Conservation (phyloP, 2,329 filamentous ascomycete species). For the Byssochlamys sp. region DNA sequence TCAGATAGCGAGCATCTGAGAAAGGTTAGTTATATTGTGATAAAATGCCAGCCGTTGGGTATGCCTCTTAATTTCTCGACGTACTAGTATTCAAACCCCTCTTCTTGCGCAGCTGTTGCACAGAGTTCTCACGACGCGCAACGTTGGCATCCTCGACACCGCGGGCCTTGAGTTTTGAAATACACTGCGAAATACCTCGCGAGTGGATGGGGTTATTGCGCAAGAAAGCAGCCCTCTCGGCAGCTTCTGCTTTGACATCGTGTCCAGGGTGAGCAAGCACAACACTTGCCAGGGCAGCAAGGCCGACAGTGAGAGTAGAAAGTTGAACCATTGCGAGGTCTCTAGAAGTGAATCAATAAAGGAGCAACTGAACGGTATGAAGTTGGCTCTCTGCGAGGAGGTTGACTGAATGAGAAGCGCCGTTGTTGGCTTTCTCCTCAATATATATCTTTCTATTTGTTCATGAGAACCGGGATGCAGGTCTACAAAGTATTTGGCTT, state of each 20-base stretch:
- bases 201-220: conserved; percentile 28
- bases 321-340: conserved; percentile 11
- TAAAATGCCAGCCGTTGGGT: neutral
- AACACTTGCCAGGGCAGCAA: conserved; percentile 17
- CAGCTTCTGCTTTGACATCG: conserved; percentile 40
- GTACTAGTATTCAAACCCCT: conserved; percentile 24
- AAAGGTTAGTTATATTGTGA: neutral
- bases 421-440: neutral
- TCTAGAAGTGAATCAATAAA: no score
- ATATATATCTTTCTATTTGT: neutral
- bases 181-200: conserved; percentile 39
- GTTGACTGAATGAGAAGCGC: neutral
- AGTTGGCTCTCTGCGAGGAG: neutral
- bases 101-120: conserved; percentile 36
- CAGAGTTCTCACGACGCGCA: conserved; percentile 35
- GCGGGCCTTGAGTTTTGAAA: conserved; percentile 38
- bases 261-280: conserved; percentile 43
- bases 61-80: neutral
- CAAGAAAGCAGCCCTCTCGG: conserved; percentile 42
- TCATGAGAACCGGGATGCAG: neutral
- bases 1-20: conserved; percentile 12
- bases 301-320: conserved; percentile 14
- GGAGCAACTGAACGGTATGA: neutral
- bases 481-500: neutral
- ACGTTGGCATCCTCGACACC: conserved; percentile 38